Evolutionary conservation across 352 stramenopile genomes (phyloP).

Genomic region (Blastocystis sp.): DNA sequence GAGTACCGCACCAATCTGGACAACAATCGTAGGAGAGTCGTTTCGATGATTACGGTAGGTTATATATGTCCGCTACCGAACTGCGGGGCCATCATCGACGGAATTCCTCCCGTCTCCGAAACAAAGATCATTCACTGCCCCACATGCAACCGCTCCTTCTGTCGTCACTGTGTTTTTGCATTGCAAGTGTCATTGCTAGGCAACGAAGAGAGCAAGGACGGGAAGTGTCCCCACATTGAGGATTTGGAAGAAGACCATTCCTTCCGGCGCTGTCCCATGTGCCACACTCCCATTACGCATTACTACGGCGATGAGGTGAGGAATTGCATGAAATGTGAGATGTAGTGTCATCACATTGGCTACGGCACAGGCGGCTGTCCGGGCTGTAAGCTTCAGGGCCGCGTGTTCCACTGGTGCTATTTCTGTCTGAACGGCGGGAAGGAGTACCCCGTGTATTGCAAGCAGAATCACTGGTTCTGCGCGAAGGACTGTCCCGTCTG

Average conservation of each 20-base stretch:
- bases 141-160: conserved; percentile 62
- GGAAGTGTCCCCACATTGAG: conserved; percentile 61
- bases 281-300: conserved; percentile 70
- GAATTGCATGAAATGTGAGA: background rate
- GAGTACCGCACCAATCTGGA: conserved; percentile 48
- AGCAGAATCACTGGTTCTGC: conserved; percentile 74
- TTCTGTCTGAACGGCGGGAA: conserved; percentile 66
- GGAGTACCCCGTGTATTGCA: conserved; percentile 73
- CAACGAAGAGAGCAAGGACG: conserved; percentile 66
- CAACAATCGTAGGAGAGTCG: conserved; percentile 39
- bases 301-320: conserved; percentile 70
- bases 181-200: background rate
- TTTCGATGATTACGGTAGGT: background rate
- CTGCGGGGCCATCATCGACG: conserved; percentile 63
- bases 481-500: conserved; percentile 56
- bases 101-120: conserved; percentile 48
- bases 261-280: conserved; percentile 66
- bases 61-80: conserved; percentile 66
- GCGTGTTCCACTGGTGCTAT: conserved; percentile 73
- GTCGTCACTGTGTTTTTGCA: conserved; percentile 43
- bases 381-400: conserved; percentile 57
- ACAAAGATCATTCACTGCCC: conserved; percentile 50
- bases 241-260: conserved; percentile 67
- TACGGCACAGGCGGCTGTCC: conserved; percentile 55
- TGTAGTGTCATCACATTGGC: conserved; percentile 73